Evolutionary conservation across 2,329 filamentous ascomycete genomes (phyloP), one percentile per base, ranked within the genome.

Genomic region (Microdochium paspali): DNA sequence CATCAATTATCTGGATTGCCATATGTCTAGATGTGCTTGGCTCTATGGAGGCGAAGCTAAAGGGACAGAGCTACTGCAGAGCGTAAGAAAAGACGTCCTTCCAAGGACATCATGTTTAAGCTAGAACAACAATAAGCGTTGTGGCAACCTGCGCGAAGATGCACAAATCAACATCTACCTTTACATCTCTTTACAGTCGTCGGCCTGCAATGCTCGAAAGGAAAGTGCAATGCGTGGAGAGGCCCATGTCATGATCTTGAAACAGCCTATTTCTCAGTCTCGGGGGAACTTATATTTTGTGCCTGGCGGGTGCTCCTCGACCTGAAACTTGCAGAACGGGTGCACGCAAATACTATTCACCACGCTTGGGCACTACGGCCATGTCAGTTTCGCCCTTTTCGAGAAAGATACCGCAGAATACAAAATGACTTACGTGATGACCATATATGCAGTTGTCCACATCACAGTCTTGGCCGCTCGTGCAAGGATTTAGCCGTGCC

Each of bases 391-490:
- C 12, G 6, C 7, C 10, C 21, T 5, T 35, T 6, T 18, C 10
- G n/a, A n/a, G 7, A 12, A 5, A 18, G 4, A 3, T 18, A 20
- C 20, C 6, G 25, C 5, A 13, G 23, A 24, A 21, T 3, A 40
- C 18, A 25, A 6, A 13, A 40, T 43, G 23, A 68, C 75, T 66
- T 57, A 79, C 76, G 55, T 83, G 73, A 58, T 83, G 79, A 2
- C 79, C 79, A 54, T 83, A 82, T 49, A 82, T 81, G 57, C 79
- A 83, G 51, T 75, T 72, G 2, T 73, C 69, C 3, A 71, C 62
- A 6, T 75, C 71, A 53, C 79, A 83, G n/a, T 77, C 67, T 57
- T 83, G 79, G 0, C 76, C 75, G 25, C 64, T 70, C 0, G 68
- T 68, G 61, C 79, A 83, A 1, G 78, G 79, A 48, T 79, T 82